phyloP scores from a whole-genome alignment of 768 basidiomycete genomes.

The Neoboletus brunneissimus region DNA sequence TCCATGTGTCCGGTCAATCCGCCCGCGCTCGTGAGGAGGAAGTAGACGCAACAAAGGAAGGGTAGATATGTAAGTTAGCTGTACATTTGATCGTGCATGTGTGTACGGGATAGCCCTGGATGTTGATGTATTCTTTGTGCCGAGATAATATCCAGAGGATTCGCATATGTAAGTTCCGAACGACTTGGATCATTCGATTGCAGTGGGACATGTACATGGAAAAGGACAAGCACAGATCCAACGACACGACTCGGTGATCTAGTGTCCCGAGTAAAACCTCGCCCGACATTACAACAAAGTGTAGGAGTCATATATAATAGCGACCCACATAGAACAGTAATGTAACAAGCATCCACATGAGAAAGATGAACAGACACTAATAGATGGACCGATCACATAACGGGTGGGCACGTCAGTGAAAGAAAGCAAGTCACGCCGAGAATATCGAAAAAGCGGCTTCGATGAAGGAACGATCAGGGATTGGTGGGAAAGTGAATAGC shows the following conservation, averaged over 20 bases:
- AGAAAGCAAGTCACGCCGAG: background rate
- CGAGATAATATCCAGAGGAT: background rate
- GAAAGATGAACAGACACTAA: background rate
- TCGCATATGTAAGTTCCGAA: too few relatives aligned
- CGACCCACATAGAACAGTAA: background rate
- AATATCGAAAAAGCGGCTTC: background rate
- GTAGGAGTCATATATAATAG: background rate
- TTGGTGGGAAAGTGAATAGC: background rate
- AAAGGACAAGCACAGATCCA: too few relatives aligned
- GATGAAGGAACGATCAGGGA: background rate
- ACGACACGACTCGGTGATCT: background rate
- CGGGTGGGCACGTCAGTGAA: background rate
- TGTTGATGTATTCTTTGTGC: background rate
- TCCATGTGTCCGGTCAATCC: background rate
- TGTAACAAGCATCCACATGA: background rate
- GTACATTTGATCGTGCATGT: background rate
- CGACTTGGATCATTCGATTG: too few relatives aligned
- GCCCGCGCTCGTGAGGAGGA: background rate
- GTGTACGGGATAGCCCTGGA: background rate
- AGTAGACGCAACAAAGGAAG: background rate
- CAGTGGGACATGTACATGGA: too few relatives aligned
- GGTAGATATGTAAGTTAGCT: background rate
- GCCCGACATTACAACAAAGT: conserved; percentile 7
- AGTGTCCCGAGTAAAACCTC: background rate
- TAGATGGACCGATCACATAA: background rate